Percentiles rank a stretch among this genome's conserved stretches.
phyloP scores from a whole-genome alignment of 768 basidiomycete species.

The Calocera cornea region DNA sequence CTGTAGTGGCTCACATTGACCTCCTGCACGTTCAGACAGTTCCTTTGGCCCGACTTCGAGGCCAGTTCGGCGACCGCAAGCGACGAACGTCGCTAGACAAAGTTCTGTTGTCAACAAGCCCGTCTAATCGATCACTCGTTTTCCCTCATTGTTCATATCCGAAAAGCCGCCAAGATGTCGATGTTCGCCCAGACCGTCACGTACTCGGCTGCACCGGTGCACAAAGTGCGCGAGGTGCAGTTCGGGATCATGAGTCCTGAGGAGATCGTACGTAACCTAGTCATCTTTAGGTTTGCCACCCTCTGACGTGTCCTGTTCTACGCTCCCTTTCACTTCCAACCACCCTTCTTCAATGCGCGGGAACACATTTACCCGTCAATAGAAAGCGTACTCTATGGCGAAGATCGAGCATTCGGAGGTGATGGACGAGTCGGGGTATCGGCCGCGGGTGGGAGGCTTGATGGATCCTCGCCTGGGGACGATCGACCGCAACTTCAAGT shows the following conservation, averaged over 20 bases:
- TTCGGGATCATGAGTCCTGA: constrained; percentile 98
- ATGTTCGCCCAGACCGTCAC: constrained; percentile 25
- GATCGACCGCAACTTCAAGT: constrained; percentile 95
- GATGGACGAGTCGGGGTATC: constrained; percentile 86
- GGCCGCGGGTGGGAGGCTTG: constrained; percentile 82
- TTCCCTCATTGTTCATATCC: neutral
- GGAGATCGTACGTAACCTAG: constrained; percentile 69
- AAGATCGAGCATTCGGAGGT: constrained; percentile 98
- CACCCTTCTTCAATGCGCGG: neutral
- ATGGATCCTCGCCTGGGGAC: constrained; percentile 99
- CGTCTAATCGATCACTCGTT: neutral
- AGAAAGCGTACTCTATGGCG: constrained; percentile 98
- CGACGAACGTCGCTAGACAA: neutral
- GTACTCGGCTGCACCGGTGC: constrained; percentile 83
- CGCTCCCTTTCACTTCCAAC: neutral
- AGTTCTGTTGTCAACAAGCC: neutral
- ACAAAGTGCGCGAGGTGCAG: constrained; percentile 94
- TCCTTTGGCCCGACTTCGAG: neutral
- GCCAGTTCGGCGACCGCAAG: neutral
- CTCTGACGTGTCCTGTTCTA: neutral
- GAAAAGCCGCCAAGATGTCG: neutral
- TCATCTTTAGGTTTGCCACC: neutral
- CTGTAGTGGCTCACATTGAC: neutral
- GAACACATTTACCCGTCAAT: constrained; percentile 13
- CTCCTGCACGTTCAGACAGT: neutral